These are phyloP conservation scores for Fraxinus americana DNA, from an alignment of 257 asterid genomes.

Conservation along the genomic window DNA sequence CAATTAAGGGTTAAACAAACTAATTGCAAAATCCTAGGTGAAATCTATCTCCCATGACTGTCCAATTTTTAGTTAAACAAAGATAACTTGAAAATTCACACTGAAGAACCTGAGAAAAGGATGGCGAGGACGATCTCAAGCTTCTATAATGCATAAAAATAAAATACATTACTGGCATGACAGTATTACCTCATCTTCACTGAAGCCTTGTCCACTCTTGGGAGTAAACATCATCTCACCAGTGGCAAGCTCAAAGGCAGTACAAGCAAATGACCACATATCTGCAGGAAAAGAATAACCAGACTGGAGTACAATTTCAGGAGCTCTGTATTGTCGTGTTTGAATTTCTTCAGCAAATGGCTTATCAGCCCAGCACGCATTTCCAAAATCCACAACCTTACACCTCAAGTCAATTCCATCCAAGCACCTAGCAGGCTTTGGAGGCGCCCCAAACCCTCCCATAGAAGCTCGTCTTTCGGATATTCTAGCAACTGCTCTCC, in stretches of 20 bases:
- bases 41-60: neutral
- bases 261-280: conserved; percentile 98
- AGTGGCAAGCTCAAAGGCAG: conserved; percentile 92
- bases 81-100: conserved; percentile 4
- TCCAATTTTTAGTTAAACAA: neutral
- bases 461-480: conserved; percentile 64
- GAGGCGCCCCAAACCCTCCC: conserved; percentile 59
- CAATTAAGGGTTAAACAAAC: neutral
- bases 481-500: conserved; percentile 92
- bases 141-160: conserved; percentile 15
- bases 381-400: conserved; percentile 97
- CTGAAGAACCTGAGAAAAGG: conserved; percentile 10
- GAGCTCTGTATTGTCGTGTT: conserved; percentile 98
- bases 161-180: conserved; percentile 12
- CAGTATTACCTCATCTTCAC: conserved; percentile 85
- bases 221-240: conserved; percentile 99
- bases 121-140: neutral
- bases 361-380: conserved; percentile 92
- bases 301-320: conserved; percentile 84
- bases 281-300: conserved; percentile 92
- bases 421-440: conserved; percentile 72
- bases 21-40: neutral
- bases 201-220: conserved; percentile 82
- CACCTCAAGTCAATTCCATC: conserved; percentile 87
- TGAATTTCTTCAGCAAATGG: conserved; percentile 91